A percentile compares a stretch with the other conserved stretches of the same genome.
Evolutionary conservation across 148 eudicot genomes (phyloP).

Genomic region (Agrostemma githago): DNA sequence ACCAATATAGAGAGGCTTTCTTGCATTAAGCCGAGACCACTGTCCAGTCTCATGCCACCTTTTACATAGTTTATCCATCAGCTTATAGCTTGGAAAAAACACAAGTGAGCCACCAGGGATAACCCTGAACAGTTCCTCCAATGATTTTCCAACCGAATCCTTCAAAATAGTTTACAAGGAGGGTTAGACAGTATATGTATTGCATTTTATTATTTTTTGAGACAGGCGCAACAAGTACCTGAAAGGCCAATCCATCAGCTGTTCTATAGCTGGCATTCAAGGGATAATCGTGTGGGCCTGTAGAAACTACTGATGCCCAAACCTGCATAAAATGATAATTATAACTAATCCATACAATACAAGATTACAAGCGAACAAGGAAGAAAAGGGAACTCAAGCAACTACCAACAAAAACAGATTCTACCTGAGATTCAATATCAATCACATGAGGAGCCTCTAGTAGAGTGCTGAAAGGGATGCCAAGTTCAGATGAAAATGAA

Average conservation of each 20-base stretch:
- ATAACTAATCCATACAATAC: background rate
- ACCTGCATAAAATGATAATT: slow-evolving; percentile 37
- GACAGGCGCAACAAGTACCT: slow-evolving; percentile 38
- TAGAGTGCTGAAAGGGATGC: slow-evolving; percentile 71
- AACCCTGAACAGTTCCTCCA: slow-evolving; percentile 74
- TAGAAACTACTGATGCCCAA: slow-evolving; percentile 71
- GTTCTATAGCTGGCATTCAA: slow-evolving; percentile 90
- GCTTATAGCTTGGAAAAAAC: slow-evolving; percentile 96
- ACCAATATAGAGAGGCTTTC: slow-evolving; percentile 82
- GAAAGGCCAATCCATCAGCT: slow-evolving; percentile 73
- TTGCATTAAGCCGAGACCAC: slow-evolving; percentile 82
- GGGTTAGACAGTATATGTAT: slow-evolving; percentile 9
- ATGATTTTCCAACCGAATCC: slow-evolving; percentile 78
- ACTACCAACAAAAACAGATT: background rate
- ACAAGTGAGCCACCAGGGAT: slow-evolving; percentile 94
- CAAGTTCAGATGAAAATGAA: slow-evolving; percentile 95
- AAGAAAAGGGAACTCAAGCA: background rate
- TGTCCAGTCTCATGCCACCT: slow-evolving; percentile 96
- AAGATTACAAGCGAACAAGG: background rate
- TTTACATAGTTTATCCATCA: slow-evolving; percentile 81
- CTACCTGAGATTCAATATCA: slow-evolving; percentile 84
- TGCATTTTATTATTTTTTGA: background rate
- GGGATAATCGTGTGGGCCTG: slow-evolving; percentile 66
- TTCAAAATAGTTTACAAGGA: slow-evolving; percentile 32
- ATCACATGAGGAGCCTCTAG: slow-evolving; percentile 95